Evolutionary conservation across 352 stramenopile species (phyloP).

Genomic region (Phytophthora agathidicida): DNA sequence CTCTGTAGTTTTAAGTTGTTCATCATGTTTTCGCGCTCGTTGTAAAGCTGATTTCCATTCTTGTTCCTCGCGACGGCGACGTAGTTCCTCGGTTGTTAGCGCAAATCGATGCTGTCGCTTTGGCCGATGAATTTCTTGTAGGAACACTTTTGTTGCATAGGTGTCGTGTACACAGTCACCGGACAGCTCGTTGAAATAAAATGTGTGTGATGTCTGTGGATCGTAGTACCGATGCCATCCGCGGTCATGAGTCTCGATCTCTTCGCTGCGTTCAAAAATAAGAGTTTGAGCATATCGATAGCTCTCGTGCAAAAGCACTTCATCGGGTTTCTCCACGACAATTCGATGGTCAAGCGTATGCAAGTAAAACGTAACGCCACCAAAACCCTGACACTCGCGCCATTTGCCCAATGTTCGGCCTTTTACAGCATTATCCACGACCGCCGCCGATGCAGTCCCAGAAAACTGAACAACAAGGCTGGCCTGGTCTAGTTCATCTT

Average conservation of each 20-base stretch:
- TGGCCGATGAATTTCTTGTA: constrained; percentile 40
- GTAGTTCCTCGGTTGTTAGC: constrained; percentile 50
- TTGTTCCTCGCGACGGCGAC: constrained; percentile 58
- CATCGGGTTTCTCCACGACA: constrained; percentile 56
- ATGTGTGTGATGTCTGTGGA: constrained; percentile 52
- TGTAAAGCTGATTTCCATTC: constrained; percentile 71
- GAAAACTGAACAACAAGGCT: constrained; percentile 60
- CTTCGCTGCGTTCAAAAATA: constrained; percentile 61
- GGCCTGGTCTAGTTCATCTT: constrained; percentile 53
- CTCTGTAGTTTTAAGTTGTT: constrained; percentile 30
- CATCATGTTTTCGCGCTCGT: constrained; percentile 49
- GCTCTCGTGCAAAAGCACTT: constrained; percentile 56
- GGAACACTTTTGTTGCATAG: constrained; percentile 42
- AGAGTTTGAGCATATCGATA: constrained; percentile 60
- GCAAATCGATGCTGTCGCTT: constrained; percentile 34
- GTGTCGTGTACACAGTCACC: constrained; percentile 74
- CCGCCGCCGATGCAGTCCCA: constrained; percentile 21
- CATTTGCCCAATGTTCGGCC: constrained; percentile 50
- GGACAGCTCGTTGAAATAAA: constrained; percentile 69
- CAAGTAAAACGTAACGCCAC: constrained; percentile 61
- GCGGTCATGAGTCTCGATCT: constrained; percentile 56
- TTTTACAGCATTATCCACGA: constrained; percentile 52
- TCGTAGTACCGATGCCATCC: constrained; percentile 75
- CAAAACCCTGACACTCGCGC: constrained; percentile 59
- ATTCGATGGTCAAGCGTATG: constrained; percentile 38